Evolutionary conservation across 116 monocot genomes (phyloP).

Genomic region (Thalassia testudinum): DNA sequence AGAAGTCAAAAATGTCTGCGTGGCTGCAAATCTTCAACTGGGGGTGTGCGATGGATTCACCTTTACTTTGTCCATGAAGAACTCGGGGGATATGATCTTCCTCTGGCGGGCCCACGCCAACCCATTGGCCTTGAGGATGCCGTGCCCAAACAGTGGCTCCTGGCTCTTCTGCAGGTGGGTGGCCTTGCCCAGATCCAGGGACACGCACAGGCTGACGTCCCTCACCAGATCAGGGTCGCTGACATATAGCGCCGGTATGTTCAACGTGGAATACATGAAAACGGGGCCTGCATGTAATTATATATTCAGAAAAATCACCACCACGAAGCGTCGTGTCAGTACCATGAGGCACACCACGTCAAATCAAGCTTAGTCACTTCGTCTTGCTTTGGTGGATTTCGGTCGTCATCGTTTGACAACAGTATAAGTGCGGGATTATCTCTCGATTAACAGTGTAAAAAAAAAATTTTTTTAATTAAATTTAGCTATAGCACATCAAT

Average conservation of each 20-base stretch:
- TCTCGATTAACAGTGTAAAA: too few species aligned
- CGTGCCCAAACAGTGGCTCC: conserved; percentile 38
- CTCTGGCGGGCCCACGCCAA: conserved; percentile 47
- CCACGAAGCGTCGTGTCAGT: too few species aligned
- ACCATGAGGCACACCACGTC: too few species aligned
- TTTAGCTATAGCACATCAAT: too few species aligned
- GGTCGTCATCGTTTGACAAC: too few species aligned
- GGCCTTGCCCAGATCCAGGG: conserved; percentile 45
- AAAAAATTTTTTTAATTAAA: too few species aligned
- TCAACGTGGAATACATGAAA: conserved; percentile 44
- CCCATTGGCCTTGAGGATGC: conserved; percentile 51
- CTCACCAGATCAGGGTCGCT: conserved; percentile 46
- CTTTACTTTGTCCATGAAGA: conserved; percentile 88
- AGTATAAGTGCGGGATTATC: too few species aligned
- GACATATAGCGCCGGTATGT: conserved; percentile 24
- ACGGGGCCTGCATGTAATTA: conserved; percentile 26
- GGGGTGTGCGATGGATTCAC: conserved; percentile 19
- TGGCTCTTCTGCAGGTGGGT: conserved; percentile 23
- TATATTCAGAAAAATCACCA: too few species aligned
- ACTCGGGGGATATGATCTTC: conserved; percentile 54
- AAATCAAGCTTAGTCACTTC: too few species aligned
- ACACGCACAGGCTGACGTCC: conserved; percentile 34
- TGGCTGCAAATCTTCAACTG: not conserved
- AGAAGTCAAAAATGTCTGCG: too few species aligned
- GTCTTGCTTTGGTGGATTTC: too few species aligned